Evolutionary conservation across 1,284 basidiomycete genomes (phyloP).

Genomic region (Cystobasidiaceae sp.): DNA sequence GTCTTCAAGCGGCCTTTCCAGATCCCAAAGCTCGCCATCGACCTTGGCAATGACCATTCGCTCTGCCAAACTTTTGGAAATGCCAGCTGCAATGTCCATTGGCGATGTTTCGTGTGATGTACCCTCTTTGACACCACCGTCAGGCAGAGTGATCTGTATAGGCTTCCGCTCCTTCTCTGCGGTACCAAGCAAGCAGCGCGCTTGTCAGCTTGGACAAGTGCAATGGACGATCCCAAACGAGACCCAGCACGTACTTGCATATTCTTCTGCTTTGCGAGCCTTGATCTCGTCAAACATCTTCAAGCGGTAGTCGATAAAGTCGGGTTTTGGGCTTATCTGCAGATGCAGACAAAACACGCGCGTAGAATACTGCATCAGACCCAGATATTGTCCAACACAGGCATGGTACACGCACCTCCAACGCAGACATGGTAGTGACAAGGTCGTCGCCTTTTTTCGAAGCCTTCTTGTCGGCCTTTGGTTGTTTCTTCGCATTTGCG

Average conservation of each 20-base stretch:
- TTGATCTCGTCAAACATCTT: slow-evolving; percentile 86
- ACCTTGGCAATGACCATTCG: slow-evolving; percentile 92
- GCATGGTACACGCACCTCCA: slow-evolving; percentile 29
- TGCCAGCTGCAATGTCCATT: slow-evolving; percentile 79
- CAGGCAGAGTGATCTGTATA: slow-evolving; percentile 79
- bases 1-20: slow-evolving; percentile 84
- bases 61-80: slow-evolving; percentile 84
- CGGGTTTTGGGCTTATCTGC: slow-evolving; percentile 74
- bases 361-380: no score
- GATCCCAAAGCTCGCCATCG: slow-evolving; percentile 82
- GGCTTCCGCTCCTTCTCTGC: slow-evolving; percentile 76
- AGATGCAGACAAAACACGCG: no score
- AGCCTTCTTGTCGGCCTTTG: slow-evolving; percentile 29
- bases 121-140: slow-evolving; percentile 76
- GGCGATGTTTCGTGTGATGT: slow-evolving; percentile 96
- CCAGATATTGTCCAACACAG: no score
- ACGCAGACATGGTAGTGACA: slow-evolving; percentile 12
- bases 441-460: slow-evolving; percentile 27
- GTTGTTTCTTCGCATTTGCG: slow-evolving; percentile 1
- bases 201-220: no score
- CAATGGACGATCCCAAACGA: no score
- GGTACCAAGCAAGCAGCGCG: neutral
- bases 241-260: slow-evolving; percentile 68
- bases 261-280: slow-evolving; percentile 73
- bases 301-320: slow-evolving; percentile 83